phyloP scores from a whole-genome alignment of 352 stramenopile species.

The Nothophytophthora sp. region DNA sequence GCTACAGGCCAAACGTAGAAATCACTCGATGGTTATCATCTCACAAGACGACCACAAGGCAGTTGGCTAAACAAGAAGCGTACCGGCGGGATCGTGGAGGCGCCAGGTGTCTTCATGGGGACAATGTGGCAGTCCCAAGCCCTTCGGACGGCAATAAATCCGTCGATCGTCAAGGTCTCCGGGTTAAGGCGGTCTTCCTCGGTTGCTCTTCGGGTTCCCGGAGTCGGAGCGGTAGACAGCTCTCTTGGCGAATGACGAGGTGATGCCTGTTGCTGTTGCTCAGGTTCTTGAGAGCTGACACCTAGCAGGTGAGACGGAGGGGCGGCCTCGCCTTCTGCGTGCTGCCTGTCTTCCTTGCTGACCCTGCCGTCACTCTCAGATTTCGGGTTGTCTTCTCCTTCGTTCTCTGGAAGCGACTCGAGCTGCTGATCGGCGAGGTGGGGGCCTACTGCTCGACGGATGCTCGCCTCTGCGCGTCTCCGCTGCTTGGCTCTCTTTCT shows the following conservation, averaged over 20 bases:
- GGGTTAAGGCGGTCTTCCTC: no score
- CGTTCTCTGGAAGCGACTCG: background rate
- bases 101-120: constrained; percentile 20
- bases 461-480: constrained; percentile 18
- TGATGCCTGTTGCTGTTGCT: no score
- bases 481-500: constrained; percentile 25
- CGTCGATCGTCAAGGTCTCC: constrained; percentile 25
- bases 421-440: background rate
- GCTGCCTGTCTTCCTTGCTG: no score
- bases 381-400: background rate
- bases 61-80: background rate
- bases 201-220: no score
- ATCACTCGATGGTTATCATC: constrained; percentile 1
- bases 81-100: constrained; percentile 44
- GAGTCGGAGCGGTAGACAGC: no score
- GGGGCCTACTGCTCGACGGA: constrained; percentile 10
- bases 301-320: no score
- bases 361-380: no score
- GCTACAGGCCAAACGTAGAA: constrained; percentile 20
- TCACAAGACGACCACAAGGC: background rate
- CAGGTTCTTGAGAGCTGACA: no score
- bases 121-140: constrained; percentile 41
- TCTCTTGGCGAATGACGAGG: no score
- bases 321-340: no score
- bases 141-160: constrained; percentile 34